A percentile compares a stretch with the other conserved stretches of the same genome.
Conservation (phyloP, 2,329 filamentous ascomycete species). For the Ascomycota sp. region DNA sequence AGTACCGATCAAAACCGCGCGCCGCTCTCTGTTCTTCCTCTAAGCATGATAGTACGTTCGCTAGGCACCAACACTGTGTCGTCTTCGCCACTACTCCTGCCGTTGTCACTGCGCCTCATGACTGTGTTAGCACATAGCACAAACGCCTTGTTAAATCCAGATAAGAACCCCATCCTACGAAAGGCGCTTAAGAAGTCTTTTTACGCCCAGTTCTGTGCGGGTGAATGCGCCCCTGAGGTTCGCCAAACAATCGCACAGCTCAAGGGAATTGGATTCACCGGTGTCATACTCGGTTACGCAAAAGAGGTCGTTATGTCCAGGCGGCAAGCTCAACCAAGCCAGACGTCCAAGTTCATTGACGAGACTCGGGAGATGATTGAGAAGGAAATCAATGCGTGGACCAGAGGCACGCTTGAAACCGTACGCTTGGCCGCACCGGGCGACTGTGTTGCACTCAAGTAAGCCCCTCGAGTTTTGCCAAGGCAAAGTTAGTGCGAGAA, state of each 20-base stretch:
- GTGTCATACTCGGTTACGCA: slow-evolving; percentile 71
- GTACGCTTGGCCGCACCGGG: slow-evolving; percentile 42
- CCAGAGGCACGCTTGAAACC: slow-evolving; percentile 52
- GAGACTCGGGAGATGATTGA: slow-evolving; percentile 26
- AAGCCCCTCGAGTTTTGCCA: slow-evolving; percentile 8
- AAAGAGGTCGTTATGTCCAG: slow-evolving; percentile 56
- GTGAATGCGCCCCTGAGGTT: slow-evolving; percentile 52
- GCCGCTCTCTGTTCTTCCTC: slow-evolving; percentile 46
- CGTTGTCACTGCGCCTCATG: slow-evolving; percentile 49
- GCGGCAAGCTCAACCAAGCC: slow-evolving; percentile 23
- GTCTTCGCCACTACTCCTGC: slow-evolving; percentile 47
- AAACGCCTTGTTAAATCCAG: slow-evolving; percentile 47
- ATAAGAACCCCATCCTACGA: slow-evolving; percentile 52
- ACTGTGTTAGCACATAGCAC: slow-evolving; percentile 48
- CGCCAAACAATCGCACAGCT: slow-evolving; percentile 40
- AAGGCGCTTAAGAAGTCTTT: slow-evolving; percentile 61
- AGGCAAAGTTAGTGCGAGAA: too few species aligned
- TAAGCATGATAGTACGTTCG: slow-evolving; percentile 46
- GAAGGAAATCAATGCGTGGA: slow-evolving; percentile 51
- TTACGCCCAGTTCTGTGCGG: slow-evolving; percentile 81
- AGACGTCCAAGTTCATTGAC: slow-evolving; percentile 22
- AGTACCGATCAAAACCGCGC: slow-evolving; percentile 10
- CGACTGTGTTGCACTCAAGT: slow-evolving; percentile 48
- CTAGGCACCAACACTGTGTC: slow-evolving; percentile 50
- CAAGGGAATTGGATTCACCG: slow-evolving; percentile 57